Evolutionary conservation across 371 early-diverging fungal genomes (phyloP).

Genomic region (Mucor sp.): DNA sequence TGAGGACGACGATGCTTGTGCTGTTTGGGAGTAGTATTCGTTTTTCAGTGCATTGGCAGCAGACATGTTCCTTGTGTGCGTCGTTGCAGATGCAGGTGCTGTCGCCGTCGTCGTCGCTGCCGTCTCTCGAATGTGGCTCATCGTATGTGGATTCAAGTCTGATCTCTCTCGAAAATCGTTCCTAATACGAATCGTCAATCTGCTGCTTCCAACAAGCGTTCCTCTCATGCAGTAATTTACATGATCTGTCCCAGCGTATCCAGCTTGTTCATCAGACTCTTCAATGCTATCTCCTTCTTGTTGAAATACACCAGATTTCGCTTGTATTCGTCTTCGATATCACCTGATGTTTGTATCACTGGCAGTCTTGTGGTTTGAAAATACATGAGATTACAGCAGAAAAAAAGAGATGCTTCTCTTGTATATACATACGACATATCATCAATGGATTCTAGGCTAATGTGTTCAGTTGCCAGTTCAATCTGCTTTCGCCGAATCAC

Average conservation of each 20-base stretch:
- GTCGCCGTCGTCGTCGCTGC: not conserved
- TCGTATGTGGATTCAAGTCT: constrained; percentile 16
- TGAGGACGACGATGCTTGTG: not conserved
- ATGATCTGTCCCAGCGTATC: constrained; percentile 18
- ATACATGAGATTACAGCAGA: not conserved
- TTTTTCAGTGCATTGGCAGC: not conserved
- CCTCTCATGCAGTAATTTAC: not conserved
- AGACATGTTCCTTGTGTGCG: not conserved
- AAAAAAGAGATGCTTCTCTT: not conserved
- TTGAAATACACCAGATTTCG: constrained; percentile 8
- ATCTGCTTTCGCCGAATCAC: constrained; percentile 24
- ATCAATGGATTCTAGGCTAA: constrained; percentile 15
- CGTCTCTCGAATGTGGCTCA: not conserved
- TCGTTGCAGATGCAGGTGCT: not conserved
- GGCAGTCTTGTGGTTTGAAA: not conserved
- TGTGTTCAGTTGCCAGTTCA: constrained; percentile 23
- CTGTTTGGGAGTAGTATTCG: not conserved
- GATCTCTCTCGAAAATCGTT: constrained; percentile 17
- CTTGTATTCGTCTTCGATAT: constrained; percentile 8
- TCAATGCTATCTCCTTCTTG: constrained; percentile 15
- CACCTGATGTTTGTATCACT: not conserved
- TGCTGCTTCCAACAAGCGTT: not conserved
- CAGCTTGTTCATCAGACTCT: constrained; percentile 16
- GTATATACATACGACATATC: constrained; percentile 17
- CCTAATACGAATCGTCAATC: not conserved